Base-by-base conservation (phyloP, 2,329 filamentous ascomycete species). In the Colletotrichum noveboracense region DNA sequence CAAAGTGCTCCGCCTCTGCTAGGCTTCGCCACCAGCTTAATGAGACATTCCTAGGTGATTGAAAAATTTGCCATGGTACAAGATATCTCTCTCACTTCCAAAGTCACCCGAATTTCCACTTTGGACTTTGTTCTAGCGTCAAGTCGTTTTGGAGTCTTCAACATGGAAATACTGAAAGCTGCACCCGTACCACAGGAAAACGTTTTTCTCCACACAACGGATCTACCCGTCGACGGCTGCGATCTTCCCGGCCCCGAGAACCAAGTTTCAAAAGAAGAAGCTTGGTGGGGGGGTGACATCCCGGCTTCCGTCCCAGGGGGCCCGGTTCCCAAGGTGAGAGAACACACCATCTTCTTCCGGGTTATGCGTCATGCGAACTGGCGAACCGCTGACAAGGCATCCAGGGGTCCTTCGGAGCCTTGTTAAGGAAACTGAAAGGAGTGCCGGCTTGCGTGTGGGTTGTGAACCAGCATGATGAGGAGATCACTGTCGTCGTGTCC, bases 131-230 rank as follows among this genome's bases (percentile, higher is more conserved):
- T 24, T 24, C 24, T 24, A 24, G 24, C 24, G 24, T 24, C 24
- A 24, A 24, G 24, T 24, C 24, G 18, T 48, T 9, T 48, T 5
- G 0, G 1, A 0, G 38, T 12, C 38, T 48, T 48, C 43, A 7
- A 48, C 10, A 48, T 48, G 43, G 43, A 48, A 21, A 21, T 48
- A 48, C 18, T 48, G 5, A 48, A 48, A 48, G 43, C 43, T 21
- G 1, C 0, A 18, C 18, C 5, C 3, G 18, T 13, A 4, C 43
- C 43, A 4, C 43, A 48, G 43, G 10, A 48, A 0, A 48, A 48
- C 43, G 0, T 13, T 0, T 48, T 48, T 48, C 43, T 7, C 43
- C 43, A 48, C 43, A 48, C 43, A 0, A 13, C 43, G 43, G 43
- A 48, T 48, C 43, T 48, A 48, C 43, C 43, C 43, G 43, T 48